Conservation (phyloP, 345 rosid species). For the Salix arbutifolia region DNA sequence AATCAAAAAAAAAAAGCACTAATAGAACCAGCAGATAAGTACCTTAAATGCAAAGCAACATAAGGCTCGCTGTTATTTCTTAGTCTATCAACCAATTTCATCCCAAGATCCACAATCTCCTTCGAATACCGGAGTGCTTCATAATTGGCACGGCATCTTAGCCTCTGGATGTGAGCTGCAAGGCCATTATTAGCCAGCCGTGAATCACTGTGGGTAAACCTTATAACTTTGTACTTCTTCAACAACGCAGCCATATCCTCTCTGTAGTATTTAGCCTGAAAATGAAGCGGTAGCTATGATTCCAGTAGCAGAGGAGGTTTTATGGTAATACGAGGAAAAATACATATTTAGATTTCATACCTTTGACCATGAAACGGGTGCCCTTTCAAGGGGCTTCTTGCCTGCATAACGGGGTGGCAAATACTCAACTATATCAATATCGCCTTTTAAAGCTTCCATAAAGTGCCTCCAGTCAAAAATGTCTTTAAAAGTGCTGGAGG, state of each 20-base stretch:
- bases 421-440: conserved; percentile 76
- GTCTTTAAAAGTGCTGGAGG: conserved; percentile 82
- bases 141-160: conserved; percentile 94
- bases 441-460: conserved; percentile 63
- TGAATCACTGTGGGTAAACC: conserved; percentile 89
- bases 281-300: conserved; percentile 10
- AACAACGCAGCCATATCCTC: conserved; percentile 59
- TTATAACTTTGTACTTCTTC: conserved; percentile 73
- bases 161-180: conserved; percentile 64
- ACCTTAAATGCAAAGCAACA: conserved; percentile 90
- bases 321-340: neutral
- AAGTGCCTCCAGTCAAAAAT: conserved; percentile 96
- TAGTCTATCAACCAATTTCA: conserved; percentile 58
- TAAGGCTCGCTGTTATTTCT: conserved; percentile 65
- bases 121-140: conserved; percentile 61
- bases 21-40: conserved; percentile 2
- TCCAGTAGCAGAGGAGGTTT: neutral
- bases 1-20: too few relatives aligned
- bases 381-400: conserved; percentile 63
- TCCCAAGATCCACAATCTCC: conserved; percentile 75
- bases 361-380: conserved; percentile 99
- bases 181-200: conserved; percentile 85
- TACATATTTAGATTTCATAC: conserved; percentile 29
- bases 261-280: conserved; percentile 94
- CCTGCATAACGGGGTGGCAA: conserved; percentile 50